These are phyloP conservation scores for Hyaloscypha finlandica DNA, from an alignment of 495 filamentous ascomycete genomes.

Conservation along the genomic window DNA sequence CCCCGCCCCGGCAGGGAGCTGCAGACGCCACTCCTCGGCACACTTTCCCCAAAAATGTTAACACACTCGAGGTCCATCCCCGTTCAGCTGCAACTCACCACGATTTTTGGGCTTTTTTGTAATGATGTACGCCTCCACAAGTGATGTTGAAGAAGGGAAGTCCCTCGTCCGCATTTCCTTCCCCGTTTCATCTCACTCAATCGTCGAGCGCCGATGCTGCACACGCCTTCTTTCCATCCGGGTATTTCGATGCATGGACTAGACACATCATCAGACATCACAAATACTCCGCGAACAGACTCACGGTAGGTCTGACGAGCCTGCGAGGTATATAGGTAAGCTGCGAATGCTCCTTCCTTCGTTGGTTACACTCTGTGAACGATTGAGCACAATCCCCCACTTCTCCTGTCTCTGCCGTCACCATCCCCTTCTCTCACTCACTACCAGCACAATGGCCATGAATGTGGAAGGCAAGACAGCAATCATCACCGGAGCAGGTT, in stretches of 20 bases:
- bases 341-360: neutral
- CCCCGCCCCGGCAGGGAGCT: no score
- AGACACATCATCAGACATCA: neutral
- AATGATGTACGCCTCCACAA: no score
- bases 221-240: neutral
- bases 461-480: constrained; percentile 51
- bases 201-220: neutral
- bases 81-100: no score
- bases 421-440: neutral
- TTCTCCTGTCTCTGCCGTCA: neutral
- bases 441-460: constrained; percentile 25
- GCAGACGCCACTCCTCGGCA: no score
- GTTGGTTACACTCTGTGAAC: neutral
- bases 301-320: neutral
- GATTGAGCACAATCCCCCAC: neutral
- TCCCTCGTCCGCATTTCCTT: neutral
- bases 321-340: neutral
- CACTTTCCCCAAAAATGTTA: no score
- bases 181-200: neutral
- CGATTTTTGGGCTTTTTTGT: no score
- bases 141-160: neutral
- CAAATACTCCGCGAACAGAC: neutral
- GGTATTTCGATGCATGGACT: neutral
- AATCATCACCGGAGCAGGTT: constrained; percentile 75
- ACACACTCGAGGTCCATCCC: no score